A percentile compares a stretch with the other conserved stretches of the same genome.
phyloP scores from a whole-genome alignment of 2,329 filamentous ascomycete genomes.

The Zalaria sp. region DNA sequence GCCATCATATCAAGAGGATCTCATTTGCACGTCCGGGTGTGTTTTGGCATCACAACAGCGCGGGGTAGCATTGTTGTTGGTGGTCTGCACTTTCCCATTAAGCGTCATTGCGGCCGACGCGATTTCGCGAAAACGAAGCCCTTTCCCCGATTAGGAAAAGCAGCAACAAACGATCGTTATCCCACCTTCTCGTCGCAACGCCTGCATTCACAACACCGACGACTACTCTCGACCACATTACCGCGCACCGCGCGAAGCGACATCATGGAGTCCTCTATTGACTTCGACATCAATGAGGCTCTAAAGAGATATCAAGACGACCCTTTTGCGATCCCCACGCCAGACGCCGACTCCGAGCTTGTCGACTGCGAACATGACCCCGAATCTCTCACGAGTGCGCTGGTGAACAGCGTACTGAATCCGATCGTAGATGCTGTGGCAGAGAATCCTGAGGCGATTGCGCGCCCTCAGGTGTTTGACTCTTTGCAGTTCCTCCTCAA shows the following conservation, averaged over 20 bases:
- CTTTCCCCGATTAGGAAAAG: conserved; percentile 3
- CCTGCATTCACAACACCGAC: not conserved
- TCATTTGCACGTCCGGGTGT: too few species aligned
- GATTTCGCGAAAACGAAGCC: not conserved
- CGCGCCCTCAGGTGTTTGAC: conserved; percentile 67
- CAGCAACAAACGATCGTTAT: conserved; percentile 9
- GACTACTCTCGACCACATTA: not conserved
- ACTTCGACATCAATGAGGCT: conserved; percentile 92
- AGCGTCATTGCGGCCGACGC: not conserved
- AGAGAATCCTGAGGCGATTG: conserved; percentile 80
- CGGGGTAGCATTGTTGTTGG: not conserved
- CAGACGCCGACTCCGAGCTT: conserved; percentile 70
- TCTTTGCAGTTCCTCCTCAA: conserved; percentile 93
- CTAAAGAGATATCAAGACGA: conserved; percentile 96
- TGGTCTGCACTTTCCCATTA: not conserved
- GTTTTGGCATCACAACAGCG: too few species aligned
- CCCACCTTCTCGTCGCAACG: conserved; percentile 1
- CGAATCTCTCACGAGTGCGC: conserved; percentile 60
- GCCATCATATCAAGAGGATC: not conserved
- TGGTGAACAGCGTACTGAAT: conserved; percentile 79
- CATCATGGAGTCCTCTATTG: conserved; percentile 15
- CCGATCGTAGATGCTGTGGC: conserved; percentile 86
- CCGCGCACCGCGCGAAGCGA: not conserved
- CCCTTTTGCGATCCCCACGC: conserved; percentile 65
- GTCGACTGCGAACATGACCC: conserved; percentile 88